phyloP scores from a whole-genome alignment of 2,329 filamentous ascomycete species.

The Daldinia sp. region DNA sequence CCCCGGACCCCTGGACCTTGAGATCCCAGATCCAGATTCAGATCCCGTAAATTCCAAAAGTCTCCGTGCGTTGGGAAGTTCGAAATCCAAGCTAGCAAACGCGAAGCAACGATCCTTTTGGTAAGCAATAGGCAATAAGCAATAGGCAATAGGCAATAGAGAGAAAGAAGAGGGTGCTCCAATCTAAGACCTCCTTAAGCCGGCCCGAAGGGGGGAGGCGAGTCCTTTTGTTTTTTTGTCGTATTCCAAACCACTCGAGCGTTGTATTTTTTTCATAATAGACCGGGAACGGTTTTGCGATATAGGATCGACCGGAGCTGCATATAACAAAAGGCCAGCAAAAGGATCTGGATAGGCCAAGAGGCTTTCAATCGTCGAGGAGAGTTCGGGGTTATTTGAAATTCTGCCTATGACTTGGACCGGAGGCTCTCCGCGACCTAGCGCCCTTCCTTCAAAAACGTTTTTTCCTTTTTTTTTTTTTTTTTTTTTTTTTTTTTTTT shows the following conservation, averaged over 20 bases:
- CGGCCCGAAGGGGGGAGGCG: neutral
- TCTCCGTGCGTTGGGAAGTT: neutral
- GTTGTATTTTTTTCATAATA: neutral
- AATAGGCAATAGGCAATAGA: neutral
- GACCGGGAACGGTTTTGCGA: neutral
- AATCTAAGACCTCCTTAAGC: neutral
- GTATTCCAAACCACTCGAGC: neutral
- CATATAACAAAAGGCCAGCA: neutral
- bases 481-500: neutral
- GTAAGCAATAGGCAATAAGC: neutral
- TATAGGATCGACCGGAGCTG: conserved; percentile 5
- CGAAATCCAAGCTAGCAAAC: neutral
- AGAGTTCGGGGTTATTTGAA: neutral
- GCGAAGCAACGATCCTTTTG: neutral
- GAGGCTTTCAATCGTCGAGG: conserved; percentile 7
- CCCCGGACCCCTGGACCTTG: conserved; percentile 15
- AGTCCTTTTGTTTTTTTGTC: conserved; percentile 1
- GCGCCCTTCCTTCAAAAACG: neutral
- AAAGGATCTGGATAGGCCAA: neutral
- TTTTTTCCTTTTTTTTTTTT: neutral
- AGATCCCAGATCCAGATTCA: neutral
- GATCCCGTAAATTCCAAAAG: conserved; percentile 4
- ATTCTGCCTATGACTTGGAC: conserved; percentile 12
- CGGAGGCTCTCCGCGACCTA: conserved; percentile 16
- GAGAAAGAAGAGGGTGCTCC: neutral